Base-by-base conservation (phyloP, 1,284 basidiomycete genomes). In the Sanghuangporus sanghuang region DNA sequence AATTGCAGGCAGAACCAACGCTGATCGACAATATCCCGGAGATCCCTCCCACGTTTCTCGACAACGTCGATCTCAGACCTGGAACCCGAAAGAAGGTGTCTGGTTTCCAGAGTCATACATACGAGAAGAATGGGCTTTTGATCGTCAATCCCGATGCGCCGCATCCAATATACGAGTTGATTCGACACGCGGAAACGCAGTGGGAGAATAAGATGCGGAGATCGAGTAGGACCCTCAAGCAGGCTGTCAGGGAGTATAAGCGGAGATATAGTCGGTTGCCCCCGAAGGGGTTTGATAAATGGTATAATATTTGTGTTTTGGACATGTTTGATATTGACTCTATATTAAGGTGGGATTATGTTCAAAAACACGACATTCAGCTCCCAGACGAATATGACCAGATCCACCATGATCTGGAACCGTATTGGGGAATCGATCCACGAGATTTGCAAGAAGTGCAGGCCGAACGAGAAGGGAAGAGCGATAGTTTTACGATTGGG, bases 351-450 rank as follows among this genome's bases (percentile, higher is more conserved):
- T 88, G 86, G 87, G 69, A 72, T 11, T 88, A 85, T 67, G 81
- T 84, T 3, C 69, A 79, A 64, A 73, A 77, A 50, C 72, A 89
- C 72, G 69, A 80, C 12, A 79, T 90, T 2, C 80, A 79, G 42
- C 79, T 88, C 0, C 80, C 79, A 1, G 85, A 88, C 70, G 82
- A 89, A 57, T 84, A 82, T 59, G 80, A 83, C 67, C 79, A 82
- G 58, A 84, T 88, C 46, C 74, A 79, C 65, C 67, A 73, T 11
- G 83, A 85, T 69, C 71, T 85, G 9, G 80, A 82, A 62, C 82
- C 79, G 0, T 83, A 80, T 69, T 84, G 79, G 81, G 84, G 82
- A 0, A 76, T 86, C 64, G 70, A 79, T 58, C 84, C 84, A 0
- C 64, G 64, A 0, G 77, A 81, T 39, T 67, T 85, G 9, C 77